These are phyloP conservation scores for Coniferiporia sulphurascens DNA, from an alignment of 1,284 basidiomycete genomes.

Conservation along the genomic window DNA sequence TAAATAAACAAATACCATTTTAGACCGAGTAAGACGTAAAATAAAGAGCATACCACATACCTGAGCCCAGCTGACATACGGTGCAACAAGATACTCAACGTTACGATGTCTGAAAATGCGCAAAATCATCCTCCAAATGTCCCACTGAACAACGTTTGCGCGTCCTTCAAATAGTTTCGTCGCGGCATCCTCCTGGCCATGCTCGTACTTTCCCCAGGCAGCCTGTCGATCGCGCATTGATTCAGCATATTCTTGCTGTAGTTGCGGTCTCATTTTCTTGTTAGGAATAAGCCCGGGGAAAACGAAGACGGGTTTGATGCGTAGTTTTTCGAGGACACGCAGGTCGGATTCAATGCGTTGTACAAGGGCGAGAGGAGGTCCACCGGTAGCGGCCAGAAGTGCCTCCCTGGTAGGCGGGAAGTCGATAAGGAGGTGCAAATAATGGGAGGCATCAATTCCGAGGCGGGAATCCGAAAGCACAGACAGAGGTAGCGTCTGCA, in stretches of 20 bases:
- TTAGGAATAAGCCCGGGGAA: conserved; percentile 82
- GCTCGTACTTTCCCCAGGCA: conserved; percentile 89
- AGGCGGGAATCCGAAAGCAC: conserved; percentile 89
- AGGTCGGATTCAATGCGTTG: conserved; percentile 89
- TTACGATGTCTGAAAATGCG: conserved; percentile 92
- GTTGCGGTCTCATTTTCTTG: conserved; percentile 54
- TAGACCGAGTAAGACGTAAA: conserved; percentile 6
- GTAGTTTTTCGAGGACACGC: conserved; percentile 82
- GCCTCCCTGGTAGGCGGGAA: conserved; percentile 79
- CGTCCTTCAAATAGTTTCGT: conserved; percentile 77
- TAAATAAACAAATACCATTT: background rate
- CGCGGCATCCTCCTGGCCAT: conserved; percentile 82
- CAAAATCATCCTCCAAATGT: conserved; percentile 89
- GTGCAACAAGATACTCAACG: conserved; percentile 95
- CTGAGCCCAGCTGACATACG: conserved; percentile 93
- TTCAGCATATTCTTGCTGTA: conserved; percentile 59
- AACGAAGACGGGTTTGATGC: conserved; percentile 97
- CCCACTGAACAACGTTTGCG: conserved; percentile 69
- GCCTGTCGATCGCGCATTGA: conserved; percentile 72
- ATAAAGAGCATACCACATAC: conserved; percentile 37
- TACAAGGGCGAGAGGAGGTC: conserved; percentile 82
- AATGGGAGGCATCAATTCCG: conserved; percentile 94
- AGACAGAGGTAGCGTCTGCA: conserved; percentile 78
- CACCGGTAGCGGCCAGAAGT: conserved; percentile 90
- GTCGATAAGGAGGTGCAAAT: conserved; percentile 79